Evolutionary conservation across 352 stramenopile genomes (phyloP), one percentile per base, ranked within the genome.

Genomic region (Phytophthora pini): DNA sequence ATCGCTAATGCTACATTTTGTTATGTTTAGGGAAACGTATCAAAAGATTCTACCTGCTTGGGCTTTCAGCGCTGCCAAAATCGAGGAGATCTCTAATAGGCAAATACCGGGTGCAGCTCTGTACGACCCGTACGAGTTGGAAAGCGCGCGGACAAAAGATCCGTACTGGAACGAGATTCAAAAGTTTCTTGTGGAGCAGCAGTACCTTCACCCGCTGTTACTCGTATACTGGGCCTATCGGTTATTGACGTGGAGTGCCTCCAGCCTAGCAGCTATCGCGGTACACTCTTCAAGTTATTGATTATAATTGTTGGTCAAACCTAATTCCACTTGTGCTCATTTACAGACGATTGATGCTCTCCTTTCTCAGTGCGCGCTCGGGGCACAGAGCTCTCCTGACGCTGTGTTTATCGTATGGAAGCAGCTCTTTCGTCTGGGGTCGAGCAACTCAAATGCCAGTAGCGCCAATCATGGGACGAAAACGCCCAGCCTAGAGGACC

Each of bases 91-190:
- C 15, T 48, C 41, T 10, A 55, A 44, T 45, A 46, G 6, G 5
- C 56, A 67, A 36, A 5, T n/a, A 7, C 44, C 56, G 34, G 34
- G 49, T 38, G 62, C 52, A 55, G 46, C 67, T 38, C 7, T 68
- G 0, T 90, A 89, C 38, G 79, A 88, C 56, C 84, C 79, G 7
- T 88, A 88, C 60, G 80, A 92, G 51, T 65, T 91, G 48, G 84
- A 93, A 67, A 88, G 74, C 32, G 72, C 73, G n/a, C 76, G 79
- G 4, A 92, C 84, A 22, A 79, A 89, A 40, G 84, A 93, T 65
- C 39, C 65, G 11, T 90, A 93, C 57, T 93, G 84, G 84, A 93
- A 93, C 44, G 82, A 91, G 32, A 90, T 92, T 44, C 84, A 93
- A 58, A 76, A 79, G 24, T 88, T 85, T 34, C 38, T 90, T 22